These are phyloP conservation scores for Zygosaccharomyces siamensis DNA, from an alignment of 805 yeast species.

Conservation along the genomic window DNA sequence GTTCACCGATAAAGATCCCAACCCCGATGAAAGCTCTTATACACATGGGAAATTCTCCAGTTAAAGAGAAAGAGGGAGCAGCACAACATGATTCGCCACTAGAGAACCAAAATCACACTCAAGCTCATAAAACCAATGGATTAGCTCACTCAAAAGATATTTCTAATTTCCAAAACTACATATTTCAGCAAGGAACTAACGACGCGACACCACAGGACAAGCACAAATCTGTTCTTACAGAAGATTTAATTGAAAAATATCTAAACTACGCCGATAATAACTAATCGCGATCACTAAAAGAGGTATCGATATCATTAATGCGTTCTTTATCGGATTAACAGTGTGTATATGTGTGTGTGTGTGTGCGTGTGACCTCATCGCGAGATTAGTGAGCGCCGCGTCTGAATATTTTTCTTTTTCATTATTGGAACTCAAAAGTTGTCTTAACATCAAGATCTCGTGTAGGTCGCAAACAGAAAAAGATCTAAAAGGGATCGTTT, in stretches of 20 bases:
- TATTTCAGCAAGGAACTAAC: constrained; percentile 2
- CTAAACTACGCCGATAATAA: constrained; percentile 24
- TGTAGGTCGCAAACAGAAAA: not conserved
- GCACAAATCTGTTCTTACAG: constrained; percentile 8
- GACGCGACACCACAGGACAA: constrained; percentile 6
- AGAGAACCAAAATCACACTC: constrained; percentile 4
- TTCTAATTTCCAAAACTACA: constrained; percentile 17
- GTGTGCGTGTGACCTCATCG: not conserved
- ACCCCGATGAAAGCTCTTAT: constrained; percentile 28
- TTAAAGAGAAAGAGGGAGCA: constrained; percentile 1
- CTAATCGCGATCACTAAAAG: not conserved
- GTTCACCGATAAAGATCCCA: constrained; percentile 21
- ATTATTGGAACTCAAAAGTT: not conserved
- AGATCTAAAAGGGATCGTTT: not conserved
- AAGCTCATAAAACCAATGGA: constrained; percentile 3
- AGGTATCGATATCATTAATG: not conserved
- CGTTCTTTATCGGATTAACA: not conserved
- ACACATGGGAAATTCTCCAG: constrained; percentile 22
- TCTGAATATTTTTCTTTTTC: constrained; percentile 2
- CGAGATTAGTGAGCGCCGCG: constrained; percentile 1
- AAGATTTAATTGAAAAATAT: constrained; percentile 26
- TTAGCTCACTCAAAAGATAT: constrained; percentile 19
- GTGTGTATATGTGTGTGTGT: not conserved
- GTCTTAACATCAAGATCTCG: not conserved
- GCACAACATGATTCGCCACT: constrained; percentile 9